Evolutionary conservation across 129 eudicot species (phyloP).

Genomic region (Saussurea involucrata): DNA sequence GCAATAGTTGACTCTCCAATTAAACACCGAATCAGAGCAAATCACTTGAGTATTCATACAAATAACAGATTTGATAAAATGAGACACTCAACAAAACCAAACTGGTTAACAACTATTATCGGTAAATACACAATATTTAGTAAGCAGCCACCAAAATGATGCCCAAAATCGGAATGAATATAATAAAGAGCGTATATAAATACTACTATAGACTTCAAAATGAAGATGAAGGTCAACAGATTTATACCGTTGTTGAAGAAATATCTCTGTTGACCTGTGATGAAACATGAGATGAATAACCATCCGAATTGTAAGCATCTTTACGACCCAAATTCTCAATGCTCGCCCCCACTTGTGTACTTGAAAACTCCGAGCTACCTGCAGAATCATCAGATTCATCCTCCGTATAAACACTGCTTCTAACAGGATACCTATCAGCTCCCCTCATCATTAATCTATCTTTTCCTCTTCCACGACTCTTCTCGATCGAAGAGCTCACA

Average conservation of each 20-base stretch:
- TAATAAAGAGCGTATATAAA: too few species aligned
- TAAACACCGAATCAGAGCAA: not conserved
- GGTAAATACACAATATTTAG: not conserved
- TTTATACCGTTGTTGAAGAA: slow-evolving; percentile 24
- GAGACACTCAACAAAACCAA: not conserved
- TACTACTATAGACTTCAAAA: not conserved
- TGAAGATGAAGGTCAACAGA: not conserved
- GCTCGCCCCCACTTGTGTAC: slow-evolving; percentile 49
- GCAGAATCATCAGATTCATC: slow-evolving; percentile 70
- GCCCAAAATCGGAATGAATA: too few species aligned
- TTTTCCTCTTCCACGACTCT: slow-evolving; percentile 34
- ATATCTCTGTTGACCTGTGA: slow-evolving; percentile 17
- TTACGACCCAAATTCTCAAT: slow-evolving; percentile 35
- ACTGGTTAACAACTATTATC: not conserved
- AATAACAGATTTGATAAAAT: not conserved
- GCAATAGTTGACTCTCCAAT: slow-evolving; percentile 13
- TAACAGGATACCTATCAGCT: slow-evolving; percentile 48
- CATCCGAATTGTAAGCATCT: slow-evolving; percentile 35
- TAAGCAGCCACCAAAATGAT: not conserved
- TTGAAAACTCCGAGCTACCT: slow-evolving; percentile 71
- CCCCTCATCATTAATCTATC: slow-evolving; percentile 53
- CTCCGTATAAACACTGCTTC: slow-evolving; percentile 57
- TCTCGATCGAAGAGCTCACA: slow-evolving; percentile 62
- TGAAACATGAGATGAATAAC: slow-evolving; percentile 33
- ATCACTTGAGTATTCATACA: not conserved